phyloP scores from a whole-genome alignment of 305 asterid genomes.

The Fraxinus platypoda region DNA sequence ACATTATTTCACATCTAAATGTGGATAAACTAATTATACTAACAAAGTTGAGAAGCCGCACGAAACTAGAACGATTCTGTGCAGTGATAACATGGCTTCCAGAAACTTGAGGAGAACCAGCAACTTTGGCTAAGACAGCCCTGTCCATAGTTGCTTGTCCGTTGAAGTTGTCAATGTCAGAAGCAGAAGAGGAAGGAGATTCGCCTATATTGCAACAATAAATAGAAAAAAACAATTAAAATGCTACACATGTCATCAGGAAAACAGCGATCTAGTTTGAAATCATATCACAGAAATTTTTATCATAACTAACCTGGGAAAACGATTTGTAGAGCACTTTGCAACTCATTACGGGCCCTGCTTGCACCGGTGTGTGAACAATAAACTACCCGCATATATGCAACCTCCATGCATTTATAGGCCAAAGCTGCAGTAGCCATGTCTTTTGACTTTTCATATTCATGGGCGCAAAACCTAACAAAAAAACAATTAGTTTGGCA shows the following conservation, averaged over 20 bases:
- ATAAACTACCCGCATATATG: slow-evolving; percentile 84
- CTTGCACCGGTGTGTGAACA: slow-evolving; percentile 57
- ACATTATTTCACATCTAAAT: not conserved
- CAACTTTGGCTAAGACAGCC: slow-evolving; percentile 54
- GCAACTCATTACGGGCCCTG: slow-evolving; percentile 69
- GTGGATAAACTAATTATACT: slow-evolving; percentile 27
- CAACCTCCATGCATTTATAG: slow-evolving; percentile 88
- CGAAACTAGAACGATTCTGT: slow-evolving; percentile 40
- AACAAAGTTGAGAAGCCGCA: slow-evolving; percentile 46
- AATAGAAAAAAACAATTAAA: slow-evolving; percentile 24
- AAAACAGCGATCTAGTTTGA: not conserved
- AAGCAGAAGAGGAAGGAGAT: slow-evolving; percentile 97
- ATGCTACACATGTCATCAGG: slow-evolving; percentile 2
- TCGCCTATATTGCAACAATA: slow-evolving; percentile 58
- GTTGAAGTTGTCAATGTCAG: slow-evolving; percentile 91
- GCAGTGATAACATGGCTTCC: slow-evolving; percentile 51
- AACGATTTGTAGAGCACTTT: slow-evolving; percentile 59
- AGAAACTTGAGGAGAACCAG: slow-evolving; percentile 57
- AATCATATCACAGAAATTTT: slow-evolving; percentile 11
- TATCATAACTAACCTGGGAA: slow-evolving; percentile 56
- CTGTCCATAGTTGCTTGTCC: slow-evolving; percentile 62
- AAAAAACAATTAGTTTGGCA: slow-evolving; percentile 26
- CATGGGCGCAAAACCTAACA: slow-evolving; percentile 81
- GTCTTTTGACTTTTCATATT: slow-evolving; percentile 82
- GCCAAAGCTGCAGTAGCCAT: slow-evolving; percentile 96